A percentile compares a stretch with the other conserved stretches of the same genome.
Evolutionary conservation across 257 asterid genomes (phyloP).

Genomic region (Paraleonurus japonicus): DNA sequence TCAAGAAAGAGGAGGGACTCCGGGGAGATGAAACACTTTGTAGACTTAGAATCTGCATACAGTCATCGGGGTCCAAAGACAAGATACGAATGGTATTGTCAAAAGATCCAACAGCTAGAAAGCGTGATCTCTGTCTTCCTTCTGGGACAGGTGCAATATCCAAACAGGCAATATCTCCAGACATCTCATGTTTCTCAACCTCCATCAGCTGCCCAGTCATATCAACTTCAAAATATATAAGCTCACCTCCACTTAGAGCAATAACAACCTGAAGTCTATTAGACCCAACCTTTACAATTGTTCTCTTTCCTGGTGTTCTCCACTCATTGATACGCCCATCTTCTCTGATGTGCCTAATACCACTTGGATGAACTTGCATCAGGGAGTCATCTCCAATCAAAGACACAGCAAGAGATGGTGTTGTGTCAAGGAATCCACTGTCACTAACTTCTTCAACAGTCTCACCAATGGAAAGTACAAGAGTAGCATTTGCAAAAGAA

Average conservation of each 20-base stretch:
- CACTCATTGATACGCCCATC: slow-evolving; percentile 99
- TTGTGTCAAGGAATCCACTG: slow-evolving; percentile 97
- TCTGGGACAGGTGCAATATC: slow-evolving; percentile 99
- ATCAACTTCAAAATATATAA: slow-evolving; percentile 95
- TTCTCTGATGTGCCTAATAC: slow-evolving; percentile 97
- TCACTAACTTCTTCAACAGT: slow-evolving; percentile 98
- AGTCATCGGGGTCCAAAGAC: slow-evolving; percentile 95
- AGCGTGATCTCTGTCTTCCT: slow-evolving; percentile 97
- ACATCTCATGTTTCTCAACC: slow-evolving; percentile 97
- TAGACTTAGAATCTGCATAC: slow-evolving; percentile 93
- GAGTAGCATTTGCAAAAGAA: slow-evolving; percentile 97
- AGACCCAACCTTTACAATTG: slow-evolving; percentile 95
- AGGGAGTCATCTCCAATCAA: slow-evolving; percentile 97
- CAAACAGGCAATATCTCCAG: slow-evolving; percentile 98
- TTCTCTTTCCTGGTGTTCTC: slow-evolving; percentile 99
- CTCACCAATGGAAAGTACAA: slow-evolving; percentile 98
- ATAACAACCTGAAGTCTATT: slow-evolving; percentile 98
- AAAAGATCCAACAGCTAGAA: slow-evolving; percentile 97
- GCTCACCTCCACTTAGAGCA: slow-evolving; percentile 98
- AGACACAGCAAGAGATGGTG: slow-evolving; percentile 95
- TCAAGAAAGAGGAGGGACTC: slow-evolving; percentile 96
- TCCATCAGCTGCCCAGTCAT: slow-evolving; percentile 99
- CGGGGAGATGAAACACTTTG: slow-evolving; percentile 98
- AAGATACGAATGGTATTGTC: slow-evolving; percentile 94
- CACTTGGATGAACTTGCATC: slow-evolving; percentile 99